These are phyloP conservation scores for Chaetomiaceae sp. DNA, from an alignment of 2,329 filamentous ascomycete genomes.

Conservation along the genomic window DNA sequence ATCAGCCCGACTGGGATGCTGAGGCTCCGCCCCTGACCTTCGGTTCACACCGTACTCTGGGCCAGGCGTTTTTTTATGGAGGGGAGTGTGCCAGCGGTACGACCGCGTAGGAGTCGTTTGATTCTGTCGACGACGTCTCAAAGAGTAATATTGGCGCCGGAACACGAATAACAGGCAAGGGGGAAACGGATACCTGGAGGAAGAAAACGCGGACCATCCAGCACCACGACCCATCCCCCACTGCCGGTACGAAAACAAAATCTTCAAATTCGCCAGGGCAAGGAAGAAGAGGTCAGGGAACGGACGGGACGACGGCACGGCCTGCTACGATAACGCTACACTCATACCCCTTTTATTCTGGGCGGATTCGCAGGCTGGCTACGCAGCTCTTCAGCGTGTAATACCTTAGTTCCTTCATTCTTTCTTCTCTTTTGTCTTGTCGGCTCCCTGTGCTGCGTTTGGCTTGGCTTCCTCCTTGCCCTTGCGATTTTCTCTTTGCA, in stretches of 20 bases:
- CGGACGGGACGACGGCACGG: slow-evolving; percentile 25
- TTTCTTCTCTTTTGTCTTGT: slow-evolving; percentile 22
- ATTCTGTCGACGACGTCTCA: neutral
- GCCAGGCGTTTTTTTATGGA: neutral
- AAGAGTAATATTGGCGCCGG: slow-evolving; percentile 4
- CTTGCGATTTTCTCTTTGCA: slow-evolving; percentile 13
- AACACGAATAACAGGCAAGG: slow-evolving; percentile 3
- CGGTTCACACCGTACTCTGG: neutral
- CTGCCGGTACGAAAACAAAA: slow-evolving; percentile 4
- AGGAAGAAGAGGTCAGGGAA: slow-evolving; percentile 18
- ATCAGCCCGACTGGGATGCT: slow-evolving; percentile 13
- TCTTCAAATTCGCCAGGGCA: slow-evolving; percentile 8
- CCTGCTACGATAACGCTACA: slow-evolving; percentile 28
- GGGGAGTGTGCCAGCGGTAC: neutral
- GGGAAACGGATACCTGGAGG: neutral
- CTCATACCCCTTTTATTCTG: slow-evolving; percentile 26
- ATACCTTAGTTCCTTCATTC: slow-evolving; percentile 29
- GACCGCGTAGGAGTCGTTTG: neutral
- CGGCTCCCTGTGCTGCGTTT: slow-evolving; percentile 20
- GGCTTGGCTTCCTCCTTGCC: slow-evolving; percentile 8
- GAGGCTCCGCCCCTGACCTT: neutral
- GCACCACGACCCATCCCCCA: neutral
- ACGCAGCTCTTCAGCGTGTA: slow-evolving; percentile 32
- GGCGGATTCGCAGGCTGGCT: slow-evolving; percentile 25
- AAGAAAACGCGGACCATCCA: neutral